Evolutionary conservation across 2,329 filamentous ascomycete genomes (phyloP).

Genomic region (Exophiala mesophila): DNA sequence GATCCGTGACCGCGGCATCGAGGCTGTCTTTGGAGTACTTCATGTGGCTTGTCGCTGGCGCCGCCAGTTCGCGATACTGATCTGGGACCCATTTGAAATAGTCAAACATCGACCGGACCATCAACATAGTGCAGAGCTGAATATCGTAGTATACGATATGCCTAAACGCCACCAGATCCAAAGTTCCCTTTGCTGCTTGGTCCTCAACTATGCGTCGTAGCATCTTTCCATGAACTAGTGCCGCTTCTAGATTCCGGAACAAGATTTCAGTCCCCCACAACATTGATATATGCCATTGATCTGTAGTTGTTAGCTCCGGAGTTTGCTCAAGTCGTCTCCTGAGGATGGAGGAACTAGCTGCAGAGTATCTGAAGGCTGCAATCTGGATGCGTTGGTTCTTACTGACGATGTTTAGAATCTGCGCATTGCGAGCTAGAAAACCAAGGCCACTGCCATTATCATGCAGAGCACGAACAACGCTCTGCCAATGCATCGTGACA

Average conservation of each 20-base stretch:
- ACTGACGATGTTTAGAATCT: not conserved
- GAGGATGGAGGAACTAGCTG: not conserved
- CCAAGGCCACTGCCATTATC: not conserved
- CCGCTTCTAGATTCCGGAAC: not conserved
- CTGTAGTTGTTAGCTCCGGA: not conserved
- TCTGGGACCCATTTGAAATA: not conserved
- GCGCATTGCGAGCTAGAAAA: not conserved
- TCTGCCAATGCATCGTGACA: not conserved
- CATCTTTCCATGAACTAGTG: not conserved
- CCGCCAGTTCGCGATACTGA: not conserved
- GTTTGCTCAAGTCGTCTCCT: not conserved
- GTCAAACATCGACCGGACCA: not conserved
- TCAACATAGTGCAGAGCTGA: not conserved
- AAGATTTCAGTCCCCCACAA: not conserved
- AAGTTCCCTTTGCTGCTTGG: not conserved
- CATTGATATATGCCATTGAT: not conserved
- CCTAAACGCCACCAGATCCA: not conserved
- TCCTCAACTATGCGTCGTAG: not conserved
- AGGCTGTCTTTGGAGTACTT: not conserved
- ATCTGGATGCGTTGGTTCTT: not conserved
- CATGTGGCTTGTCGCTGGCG: not conserved
- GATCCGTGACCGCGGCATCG: not conserved
- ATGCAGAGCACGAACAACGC: not conserved
- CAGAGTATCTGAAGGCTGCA: not conserved
- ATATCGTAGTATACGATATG: not conserved